A percentile compares a stretch with the other conserved stretches of the same genome.
phyloP scores from a whole-genome alignment of 2,329 filamentous ascomycete species.

The Aspergillus terreus region DNA sequence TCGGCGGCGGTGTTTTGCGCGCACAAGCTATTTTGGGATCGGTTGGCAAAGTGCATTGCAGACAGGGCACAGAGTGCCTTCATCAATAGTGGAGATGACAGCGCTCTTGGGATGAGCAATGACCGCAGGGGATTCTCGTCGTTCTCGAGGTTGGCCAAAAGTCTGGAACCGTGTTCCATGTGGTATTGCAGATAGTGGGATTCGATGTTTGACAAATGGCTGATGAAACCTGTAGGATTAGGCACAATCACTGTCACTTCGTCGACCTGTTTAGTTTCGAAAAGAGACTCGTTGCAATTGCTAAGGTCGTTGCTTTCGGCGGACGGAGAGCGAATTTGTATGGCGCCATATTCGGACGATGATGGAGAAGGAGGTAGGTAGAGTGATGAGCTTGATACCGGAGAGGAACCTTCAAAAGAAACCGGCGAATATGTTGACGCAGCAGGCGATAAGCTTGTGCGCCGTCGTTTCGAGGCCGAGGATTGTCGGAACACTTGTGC shows the following conservation, averaged over 20 bases:
- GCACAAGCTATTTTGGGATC: constrained; percentile 18
- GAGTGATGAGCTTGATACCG: constrained; percentile 3
- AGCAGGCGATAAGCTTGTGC: constrained; percentile 16
- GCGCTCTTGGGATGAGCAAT: constrained; percentile 33
- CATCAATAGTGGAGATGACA: constrained; percentile 34
- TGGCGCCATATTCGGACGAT: constrained; percentile 2
- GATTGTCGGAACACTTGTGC: constrained; percentile 26
- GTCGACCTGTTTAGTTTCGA: background rate
- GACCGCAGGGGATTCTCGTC: constrained; percentile 34
- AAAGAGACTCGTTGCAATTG: background rate
- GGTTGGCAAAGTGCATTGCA: constrained; percentile 34
- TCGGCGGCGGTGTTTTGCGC: constrained; percentile 27
- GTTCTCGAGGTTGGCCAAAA: constrained; percentile 35
- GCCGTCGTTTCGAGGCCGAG: constrained; percentile 18
- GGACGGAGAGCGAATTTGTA: background rate
- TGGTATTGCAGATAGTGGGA: constrained; percentile 38
- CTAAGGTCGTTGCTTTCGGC: background rate
- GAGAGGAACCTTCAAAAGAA: constrained; percentile 12
- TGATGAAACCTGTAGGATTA: constrained; percentile 17
- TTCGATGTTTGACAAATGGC: constrained; percentile 28
- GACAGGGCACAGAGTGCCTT: constrained; percentile 37
- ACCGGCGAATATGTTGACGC: constrained; percentile 12
- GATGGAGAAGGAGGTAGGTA: constrained; percentile 2
- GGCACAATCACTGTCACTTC: constrained; percentile 11
- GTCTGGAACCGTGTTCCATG: constrained; percentile 30